Percentiles rank a stretch among this genome's conserved stretches.
Conservation (phyloP, 106 monocot genomes). For the Narthecium ossifragum region DNA sequence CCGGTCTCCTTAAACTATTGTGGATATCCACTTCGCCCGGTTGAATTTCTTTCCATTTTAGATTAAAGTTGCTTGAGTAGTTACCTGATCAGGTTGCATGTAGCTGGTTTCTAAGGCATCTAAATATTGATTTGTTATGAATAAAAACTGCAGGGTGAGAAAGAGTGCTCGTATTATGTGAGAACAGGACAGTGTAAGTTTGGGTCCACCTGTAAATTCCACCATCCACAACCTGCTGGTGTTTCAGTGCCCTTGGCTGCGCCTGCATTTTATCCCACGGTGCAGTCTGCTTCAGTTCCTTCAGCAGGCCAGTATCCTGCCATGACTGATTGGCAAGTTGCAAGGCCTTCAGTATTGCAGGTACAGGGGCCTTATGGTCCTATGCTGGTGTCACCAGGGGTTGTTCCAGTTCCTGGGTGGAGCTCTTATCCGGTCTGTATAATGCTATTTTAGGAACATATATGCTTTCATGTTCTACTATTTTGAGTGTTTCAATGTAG, state of each 20-base stretch:
- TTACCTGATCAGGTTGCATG: too few species aligned
- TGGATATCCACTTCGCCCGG: conserved; percentile 77
- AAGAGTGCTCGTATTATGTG: conserved; percentile 79
- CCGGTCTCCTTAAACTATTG: conserved; percentile 40
- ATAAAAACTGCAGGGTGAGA: conserved; percentile 70
- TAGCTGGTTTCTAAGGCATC: too few species aligned
- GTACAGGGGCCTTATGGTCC: conserved; percentile 68
- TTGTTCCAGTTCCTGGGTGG: conserved; percentile 68
- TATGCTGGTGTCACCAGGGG: conserved; percentile 55
- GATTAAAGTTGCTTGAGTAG: too few species aligned
- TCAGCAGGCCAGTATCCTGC: conserved; percentile 44
- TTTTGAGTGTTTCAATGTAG: neutral
- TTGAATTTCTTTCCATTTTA: conserved; percentile 23
- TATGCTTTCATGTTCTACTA: too few species aligned
- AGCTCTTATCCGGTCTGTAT: conserved; percentile 73
- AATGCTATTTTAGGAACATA: conserved; percentile 2
- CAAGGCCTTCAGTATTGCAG: conserved; percentile 47
- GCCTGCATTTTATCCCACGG: conserved; percentile 53
- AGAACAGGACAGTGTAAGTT: conserved; percentile 83
- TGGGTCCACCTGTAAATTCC: conserved; percentile 84
- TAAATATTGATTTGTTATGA: too few species aligned
- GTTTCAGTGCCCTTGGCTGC: conserved; percentile 34
- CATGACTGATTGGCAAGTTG: conserved; percentile 45
- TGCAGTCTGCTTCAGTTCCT: conserved; percentile 37
- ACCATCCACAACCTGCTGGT: conserved; percentile 63